Conservation (phyloP, 2,329 filamentous ascomycete genomes). For the Zasmidium citrigriseum region DNA sequence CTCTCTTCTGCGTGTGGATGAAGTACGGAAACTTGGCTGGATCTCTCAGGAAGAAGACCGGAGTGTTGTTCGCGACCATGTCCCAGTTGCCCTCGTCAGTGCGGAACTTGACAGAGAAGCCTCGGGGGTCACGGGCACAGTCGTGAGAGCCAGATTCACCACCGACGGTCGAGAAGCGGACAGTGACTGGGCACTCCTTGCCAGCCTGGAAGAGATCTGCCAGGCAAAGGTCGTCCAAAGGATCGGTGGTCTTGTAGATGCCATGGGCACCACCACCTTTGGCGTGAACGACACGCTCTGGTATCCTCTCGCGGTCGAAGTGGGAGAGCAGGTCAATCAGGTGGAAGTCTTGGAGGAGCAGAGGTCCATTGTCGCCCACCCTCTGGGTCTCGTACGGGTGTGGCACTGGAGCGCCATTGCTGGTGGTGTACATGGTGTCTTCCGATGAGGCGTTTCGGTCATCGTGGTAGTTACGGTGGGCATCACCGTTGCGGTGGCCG, state of each 20-base stretch:
- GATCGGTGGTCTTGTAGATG: slow-evolving; percentile 49
- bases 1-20: slow-evolving; percentile 74
- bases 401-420: slow-evolving; percentile 58
- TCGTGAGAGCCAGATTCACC: slow-evolving; percentile 72
- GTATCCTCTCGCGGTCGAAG: slow-evolving; percentile 53
- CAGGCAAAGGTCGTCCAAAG: slow-evolving; percentile 47
- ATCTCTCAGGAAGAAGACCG: slow-evolving; percentile 74
- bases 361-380: slow-evolving; percentile 58
- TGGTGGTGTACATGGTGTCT: slow-evolving; percentile 56
- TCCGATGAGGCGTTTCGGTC: slow-evolving; percentile 47
- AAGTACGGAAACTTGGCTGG: slow-evolving; percentile 73
- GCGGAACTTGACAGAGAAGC: slow-evolving; percentile 72
- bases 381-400: slow-evolving; percentile 61
- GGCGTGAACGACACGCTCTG: slow-evolving; percentile 53
- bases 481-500: slow-evolving; percentile 11
- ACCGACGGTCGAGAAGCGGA: slow-evolving; percentile 75
- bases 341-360: slow-evolving; percentile 57
- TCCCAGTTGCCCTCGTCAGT: slow-evolving; percentile 76
- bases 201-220: slow-evolving; percentile 58
- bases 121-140: slow-evolving; percentile 70
- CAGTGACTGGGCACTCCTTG: slow-evolving; percentile 67
- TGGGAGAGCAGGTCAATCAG: slow-evolving; percentile 52
- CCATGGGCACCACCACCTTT: slow-evolving; percentile 53
- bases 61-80: slow-evolving; percentile 72
- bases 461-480: slow-evolving; percentile 44